Percentiles rank a stretch among this genome's conserved stretches.
These are phyloP conservation scores for Tylopilus subfusipes DNA, from an alignment of 768 basidiomycete genomes.

Conservation along the genomic window DNA sequence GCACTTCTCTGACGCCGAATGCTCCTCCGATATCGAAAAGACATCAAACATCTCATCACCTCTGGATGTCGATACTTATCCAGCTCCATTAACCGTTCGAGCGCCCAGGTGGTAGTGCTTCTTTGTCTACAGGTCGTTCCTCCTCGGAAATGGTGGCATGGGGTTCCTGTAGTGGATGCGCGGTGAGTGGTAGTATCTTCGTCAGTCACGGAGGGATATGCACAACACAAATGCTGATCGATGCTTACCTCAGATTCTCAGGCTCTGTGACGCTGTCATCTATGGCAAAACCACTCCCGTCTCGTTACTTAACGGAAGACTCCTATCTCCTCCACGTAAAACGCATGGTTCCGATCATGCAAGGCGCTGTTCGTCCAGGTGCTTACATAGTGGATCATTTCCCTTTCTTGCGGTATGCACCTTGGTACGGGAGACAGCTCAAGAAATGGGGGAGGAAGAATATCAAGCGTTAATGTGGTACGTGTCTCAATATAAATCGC, in stretches of 20 bases:
- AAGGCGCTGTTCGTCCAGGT: constrained; percentile 31
- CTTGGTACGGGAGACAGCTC: constrained; percentile 57
- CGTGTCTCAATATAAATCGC: constrained; percentile 40
- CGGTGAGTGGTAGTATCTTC: constrained; percentile 35
- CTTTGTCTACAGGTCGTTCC: no score
- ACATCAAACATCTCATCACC: no score
- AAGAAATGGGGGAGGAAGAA: constrained; percentile 50
- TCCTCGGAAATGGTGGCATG: no score
- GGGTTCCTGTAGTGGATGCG: no score
- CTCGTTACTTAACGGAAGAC: constrained; percentile 13
- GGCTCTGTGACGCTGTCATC: constrained; percentile 27
- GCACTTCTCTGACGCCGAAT: no score
- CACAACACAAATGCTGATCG: not conserved
- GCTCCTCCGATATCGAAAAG: no score
- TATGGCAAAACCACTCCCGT: constrained; percentile 27
- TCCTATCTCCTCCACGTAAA: constrained; percentile 28
- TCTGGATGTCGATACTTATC: no score
- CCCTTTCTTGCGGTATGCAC: constrained; percentile 44
- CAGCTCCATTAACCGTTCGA: no score
- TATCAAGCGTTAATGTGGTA: constrained; percentile 46
- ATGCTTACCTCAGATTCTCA: constrained; percentile 17
- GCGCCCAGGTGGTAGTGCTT: no score
- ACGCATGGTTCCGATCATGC: constrained; percentile 28
- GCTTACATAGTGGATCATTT: constrained; percentile 34
- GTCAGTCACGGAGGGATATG: not conserved